Base-by-base conservation (phyloP, 192 early-diverging fungal genomes). In the Phycomyces nitens region DNA sequence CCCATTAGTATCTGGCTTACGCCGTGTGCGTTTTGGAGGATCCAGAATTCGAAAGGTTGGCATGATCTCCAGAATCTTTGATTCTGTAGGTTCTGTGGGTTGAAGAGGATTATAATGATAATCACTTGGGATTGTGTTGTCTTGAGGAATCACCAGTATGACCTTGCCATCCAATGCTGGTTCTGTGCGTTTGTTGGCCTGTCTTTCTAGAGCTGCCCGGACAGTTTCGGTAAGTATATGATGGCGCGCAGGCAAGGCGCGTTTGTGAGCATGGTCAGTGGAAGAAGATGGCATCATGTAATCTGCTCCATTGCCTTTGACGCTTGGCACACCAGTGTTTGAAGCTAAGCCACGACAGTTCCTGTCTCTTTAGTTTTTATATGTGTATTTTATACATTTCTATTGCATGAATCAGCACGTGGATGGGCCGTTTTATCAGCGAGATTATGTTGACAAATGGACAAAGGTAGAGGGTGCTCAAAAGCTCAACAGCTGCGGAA, bases 321-420 rank as follows among this genome's bases (percentile, higher is more conserved):
- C 29, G 29, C 29, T 34, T 34, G 29, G 29, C 29, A 34, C 29
- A 34, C 29, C 29, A 34, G 3, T 34, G 29, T 34, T 34, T 7
- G 7, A 7, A 34, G 29, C 29, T 34, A 34, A 34, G 29, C 29
- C 29, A 34, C 29, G 29, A 34, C 29, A 34, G 29, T 5, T 7
- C 29, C 7, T 34, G 29, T 34, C 29, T 34, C 3, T 34, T 7
- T 34, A 34, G 2, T 7, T 34, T 34, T 34, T 34, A 7, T n/a
- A n/a, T n/a, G 29, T 34, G 7, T 34, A 34, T 34, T 7, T 34
- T 34, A 14, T 3, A 11, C 11, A 47, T 18, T 7, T 18, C 12
- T 47, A n/a, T 47, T 47, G 2, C 44, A 47, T 47, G 44, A 47
- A 47, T 47, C 44, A 47, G 44, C 44, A 47, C 44, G 44, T 47